Evolutionary conservation across 192 early-diverging fungal species (phyloP).

Genomic region (Coemansia sp.): DNA sequence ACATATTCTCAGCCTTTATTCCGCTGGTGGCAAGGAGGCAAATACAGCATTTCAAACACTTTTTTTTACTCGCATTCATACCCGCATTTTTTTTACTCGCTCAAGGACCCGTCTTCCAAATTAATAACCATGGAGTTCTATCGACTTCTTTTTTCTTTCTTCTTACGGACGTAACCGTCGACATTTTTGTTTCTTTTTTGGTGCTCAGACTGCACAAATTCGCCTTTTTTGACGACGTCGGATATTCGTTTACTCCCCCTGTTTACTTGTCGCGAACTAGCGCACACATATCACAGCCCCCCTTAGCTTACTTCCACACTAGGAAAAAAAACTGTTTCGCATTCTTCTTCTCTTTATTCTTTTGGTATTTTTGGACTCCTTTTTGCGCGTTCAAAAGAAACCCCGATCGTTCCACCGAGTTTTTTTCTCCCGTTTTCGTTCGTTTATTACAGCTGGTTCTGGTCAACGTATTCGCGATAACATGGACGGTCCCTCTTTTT

Average conservation of each 20-base stretch:
- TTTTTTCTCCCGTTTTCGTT: background rate
- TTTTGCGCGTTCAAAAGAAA: background rate
- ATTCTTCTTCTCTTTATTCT: background rate
- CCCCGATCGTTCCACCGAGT: too few relatives aligned
- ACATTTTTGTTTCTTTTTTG: slow-evolving; percentile 1
- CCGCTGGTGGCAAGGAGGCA: slow-evolving; percentile 1
- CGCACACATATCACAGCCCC: slow-evolving; percentile 6
- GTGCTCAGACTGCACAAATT: slow-evolving; percentile 6
- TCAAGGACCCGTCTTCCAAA: background rate
- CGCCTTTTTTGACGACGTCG: slow-evolving; percentile 3
- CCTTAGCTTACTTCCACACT: background rate
- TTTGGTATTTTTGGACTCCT: background rate
- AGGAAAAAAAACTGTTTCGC: background rate
- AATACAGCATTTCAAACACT: background rate
- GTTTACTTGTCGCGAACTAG: slow-evolving; percentile 5
- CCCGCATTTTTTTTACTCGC: background rate
- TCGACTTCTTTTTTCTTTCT: background rate
- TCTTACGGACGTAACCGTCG: slow-evolving; percentile 1
- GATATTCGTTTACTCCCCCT: background rate
- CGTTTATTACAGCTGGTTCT: background rate
- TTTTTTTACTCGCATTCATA: background rate
- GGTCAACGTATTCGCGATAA: background rate
- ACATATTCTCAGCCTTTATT: background rate
- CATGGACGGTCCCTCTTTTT: background rate
- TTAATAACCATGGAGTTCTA: background rate